These are phyloP conservation scores for Solioccasus polychromus DNA, from an alignment of 768 basidiomycete genomes.

Conservation along the genomic window DNA sequence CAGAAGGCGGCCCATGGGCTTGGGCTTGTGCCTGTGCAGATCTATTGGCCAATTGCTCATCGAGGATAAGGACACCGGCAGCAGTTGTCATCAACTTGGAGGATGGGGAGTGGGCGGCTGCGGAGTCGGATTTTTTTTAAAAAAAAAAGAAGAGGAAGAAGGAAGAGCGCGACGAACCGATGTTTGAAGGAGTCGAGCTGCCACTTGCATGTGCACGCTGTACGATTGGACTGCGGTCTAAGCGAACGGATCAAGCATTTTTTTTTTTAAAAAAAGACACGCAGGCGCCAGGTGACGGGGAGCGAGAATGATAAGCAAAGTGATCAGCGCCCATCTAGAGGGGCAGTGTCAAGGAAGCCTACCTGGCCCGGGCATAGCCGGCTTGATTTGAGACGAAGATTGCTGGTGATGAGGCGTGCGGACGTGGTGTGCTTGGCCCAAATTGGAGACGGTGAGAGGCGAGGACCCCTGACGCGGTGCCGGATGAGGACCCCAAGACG, in stretches of 20 bases:
- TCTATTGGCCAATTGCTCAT: conserved; percentile 29
- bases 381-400: conserved; percentile 27
- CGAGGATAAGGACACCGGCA: conserved; percentile 27
- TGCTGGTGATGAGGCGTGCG: conserved; percentile 29
- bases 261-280: conserved; percentile 15
- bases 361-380: conserved; percentile 34
- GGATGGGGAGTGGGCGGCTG: conserved; percentile 29
- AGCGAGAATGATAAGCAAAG: background rate
- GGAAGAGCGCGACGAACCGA: conserved; percentile 18
- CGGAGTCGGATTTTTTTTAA: background rate
- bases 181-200: conserved; percentile 24
- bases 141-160: background rate
- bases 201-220: conserved; percentile 26
- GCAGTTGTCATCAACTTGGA: conserved; percentile 28
- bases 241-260: background rate
- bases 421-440: conserved; percentile 24
- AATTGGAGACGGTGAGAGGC: conserved; percentile 24
- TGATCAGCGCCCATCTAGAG: conserved; percentile 3
- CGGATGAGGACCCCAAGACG: conserved; percentile 31
- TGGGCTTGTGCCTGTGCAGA: conserved; percentile 17
- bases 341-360: conserved; percentile 1
- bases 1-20: conserved; percentile 12
- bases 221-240: conserved; percentile 30
- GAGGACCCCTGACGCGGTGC: conserved; percentile 33
- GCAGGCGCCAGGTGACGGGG: background rate